Conservation (phyloP, 108 stramenopile species). For the Nannochloropsis gaditana region DNA sequence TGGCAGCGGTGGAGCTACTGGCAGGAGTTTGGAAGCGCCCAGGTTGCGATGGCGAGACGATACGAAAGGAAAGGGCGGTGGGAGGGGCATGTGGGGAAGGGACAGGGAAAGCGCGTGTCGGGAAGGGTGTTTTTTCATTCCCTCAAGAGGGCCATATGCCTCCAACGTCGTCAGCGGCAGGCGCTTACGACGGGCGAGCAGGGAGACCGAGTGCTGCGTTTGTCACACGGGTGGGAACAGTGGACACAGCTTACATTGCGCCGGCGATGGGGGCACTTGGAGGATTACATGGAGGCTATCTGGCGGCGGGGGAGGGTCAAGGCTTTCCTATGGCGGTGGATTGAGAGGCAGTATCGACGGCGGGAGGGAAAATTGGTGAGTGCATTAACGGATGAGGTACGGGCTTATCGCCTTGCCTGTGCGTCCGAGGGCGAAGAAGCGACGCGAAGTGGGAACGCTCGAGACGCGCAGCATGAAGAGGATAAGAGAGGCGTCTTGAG, state of each 20-base stretch:
- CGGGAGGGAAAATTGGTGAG: background rate
- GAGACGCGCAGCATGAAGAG: background rate
- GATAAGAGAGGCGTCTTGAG: background rate
- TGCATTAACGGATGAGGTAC: background rate
- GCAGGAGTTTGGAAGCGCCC: background rate
- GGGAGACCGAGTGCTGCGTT: background rate
- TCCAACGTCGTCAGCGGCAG: background rate
- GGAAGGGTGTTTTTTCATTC: background rate
- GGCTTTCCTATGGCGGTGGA: background rate
- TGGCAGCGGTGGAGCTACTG: background rate
- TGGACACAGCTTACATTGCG: background rate
- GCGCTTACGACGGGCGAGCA: background rate
- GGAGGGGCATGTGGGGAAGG: background rate
- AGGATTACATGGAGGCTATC: background rate
- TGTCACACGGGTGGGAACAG: background rate
- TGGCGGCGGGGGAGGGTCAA: background rate
- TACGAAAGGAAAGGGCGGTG: background rate
- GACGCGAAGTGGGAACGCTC: no score
- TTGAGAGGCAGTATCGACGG: background rate
- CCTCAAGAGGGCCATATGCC: background rate
- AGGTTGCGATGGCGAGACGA: background rate
- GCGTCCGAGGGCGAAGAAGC: no score
- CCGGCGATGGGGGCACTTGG: background rate
- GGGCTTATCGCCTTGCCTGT: no score
- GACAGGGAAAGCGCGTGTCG: background rate